A percentile compares a stretch with the other conserved stretches of the same genome.
phyloP scores from a whole-genome alignment of 2,329 filamentous ascomycete genomes.

The Sporothrix phasma region DNA sequence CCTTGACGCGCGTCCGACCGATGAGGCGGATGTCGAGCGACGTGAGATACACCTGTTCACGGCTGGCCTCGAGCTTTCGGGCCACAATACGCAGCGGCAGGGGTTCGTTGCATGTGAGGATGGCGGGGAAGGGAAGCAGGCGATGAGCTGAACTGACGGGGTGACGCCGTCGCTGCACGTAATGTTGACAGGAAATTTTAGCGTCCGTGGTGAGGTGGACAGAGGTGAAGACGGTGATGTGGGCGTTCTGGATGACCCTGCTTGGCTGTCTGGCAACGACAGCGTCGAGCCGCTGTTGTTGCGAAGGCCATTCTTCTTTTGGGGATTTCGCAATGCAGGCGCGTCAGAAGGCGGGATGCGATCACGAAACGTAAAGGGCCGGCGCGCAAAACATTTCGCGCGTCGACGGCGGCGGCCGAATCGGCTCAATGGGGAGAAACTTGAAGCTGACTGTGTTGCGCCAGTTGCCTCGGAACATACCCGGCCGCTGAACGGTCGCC shows the following conservation, averaged over 20 bases:
- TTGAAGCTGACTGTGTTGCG: constrained; percentile 61
- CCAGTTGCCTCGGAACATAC: constrained; percentile 84
- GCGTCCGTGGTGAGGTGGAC: not conserved
- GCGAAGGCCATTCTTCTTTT: constrained; percentile 39
- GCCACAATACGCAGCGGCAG: constrained; percentile 71
- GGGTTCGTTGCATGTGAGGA: constrained; percentile 81
- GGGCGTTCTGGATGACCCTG: not conserved
- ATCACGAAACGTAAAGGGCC: constrained; percentile 50
- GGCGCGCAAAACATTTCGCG: constrained; percentile 78
- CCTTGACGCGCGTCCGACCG: constrained; percentile 67
- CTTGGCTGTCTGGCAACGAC: constrained; percentile 14
- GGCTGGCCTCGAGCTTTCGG: constrained; percentile 61
- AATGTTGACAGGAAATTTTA: constrained; percentile 15
- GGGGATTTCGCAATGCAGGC: constrained; percentile 22
- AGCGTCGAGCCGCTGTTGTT: constrained; percentile 37
- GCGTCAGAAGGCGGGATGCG: constrained; percentile 25
- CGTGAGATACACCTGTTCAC: constrained; percentile 63
- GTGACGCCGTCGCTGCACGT: constrained; percentile 37
- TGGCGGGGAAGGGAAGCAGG: constrained; percentile 75
- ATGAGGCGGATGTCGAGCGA: constrained; percentile 75
- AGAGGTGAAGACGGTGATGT: not conserved
- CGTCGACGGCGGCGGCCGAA: constrained; percentile 53
- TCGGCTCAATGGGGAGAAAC: constrained; percentile 87
- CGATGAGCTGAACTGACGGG: constrained; percentile 65
- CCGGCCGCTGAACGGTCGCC: constrained; percentile 82